Evolutionary conservation across 805 yeast species (phyloP), one percentile per base, ranked within the genome.

Genomic region (Kockiozyma suomiensis): DNA sequence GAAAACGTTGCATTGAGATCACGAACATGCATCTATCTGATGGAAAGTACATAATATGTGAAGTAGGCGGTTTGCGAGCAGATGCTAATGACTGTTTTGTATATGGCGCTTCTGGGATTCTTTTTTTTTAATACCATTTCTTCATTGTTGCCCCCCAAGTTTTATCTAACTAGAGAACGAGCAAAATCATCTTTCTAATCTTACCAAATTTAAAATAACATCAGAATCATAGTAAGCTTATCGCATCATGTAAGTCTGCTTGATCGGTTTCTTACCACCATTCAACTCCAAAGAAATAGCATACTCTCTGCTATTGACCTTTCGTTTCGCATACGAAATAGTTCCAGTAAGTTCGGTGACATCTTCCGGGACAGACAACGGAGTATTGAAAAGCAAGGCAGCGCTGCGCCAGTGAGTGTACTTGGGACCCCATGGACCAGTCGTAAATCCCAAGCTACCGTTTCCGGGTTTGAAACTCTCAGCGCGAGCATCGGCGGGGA

Each of bases 401-500:
- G 93, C 87, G 76, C 89, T 96, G 71, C 88, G 89, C 97, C 97
- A 90, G 74, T 90, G 97, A 17, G 96, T 90, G 76, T 88, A 88
- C 66, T 84, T 82, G 8, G 59, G 52, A 48, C 87, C 84, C 78
- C 86, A 88, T 38, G 97, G 94, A 37, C 96, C 96, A n/a, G 97
- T 90, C n/a, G 90, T 85, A 70, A 90, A 88, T 12, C 66, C 70
- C 19, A 63, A 43, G 19, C 54, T 45, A 5, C 66, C 66, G 35
- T 35, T 45, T 6, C 51, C 42, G 10, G 65, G 56, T 13, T 52
- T 60, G 63, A 64, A 69, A 65, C 81, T 80, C 68, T 83, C 84
- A 4, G 71, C 70, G 26, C 65, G 60, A 6, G 67, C 58, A 19
- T 50, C 56, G 10, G 46, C 54, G 15, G 65, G 62, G 25, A 68